Evolutionary conservation across 257 asterid species (phyloP).

Genomic region (Nemophila menziesii): DNA sequence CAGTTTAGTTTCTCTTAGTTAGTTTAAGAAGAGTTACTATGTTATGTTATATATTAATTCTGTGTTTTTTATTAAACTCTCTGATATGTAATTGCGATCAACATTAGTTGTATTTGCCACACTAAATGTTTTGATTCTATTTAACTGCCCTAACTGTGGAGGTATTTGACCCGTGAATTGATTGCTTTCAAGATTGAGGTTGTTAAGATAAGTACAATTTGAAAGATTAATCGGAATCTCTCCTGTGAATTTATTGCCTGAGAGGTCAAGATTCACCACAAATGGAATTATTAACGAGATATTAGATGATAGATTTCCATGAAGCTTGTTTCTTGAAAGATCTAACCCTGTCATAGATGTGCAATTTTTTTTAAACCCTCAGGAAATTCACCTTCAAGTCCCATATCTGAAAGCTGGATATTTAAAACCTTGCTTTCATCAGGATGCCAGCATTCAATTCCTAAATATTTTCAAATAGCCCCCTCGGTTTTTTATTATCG

Average conservation of each 20-base stretch:
- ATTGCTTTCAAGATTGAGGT: slow-evolving; percentile 46
- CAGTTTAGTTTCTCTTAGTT: too few species aligned
- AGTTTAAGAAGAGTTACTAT: too few species aligned
- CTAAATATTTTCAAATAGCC: slow-evolving; percentile 50
- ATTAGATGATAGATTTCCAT: slow-evolving; percentile 44
- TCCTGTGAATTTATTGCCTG: slow-evolving; percentile 61
- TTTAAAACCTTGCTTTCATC: slow-evolving; percentile 56
- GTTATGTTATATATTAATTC: too few species aligned
- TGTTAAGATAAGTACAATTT: slow-evolving; percentile 44
- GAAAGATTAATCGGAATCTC: slow-evolving; percentile 45
- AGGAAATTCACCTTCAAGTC: slow-evolving; percentile 74
- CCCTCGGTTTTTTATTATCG: slow-evolving; percentile 38
- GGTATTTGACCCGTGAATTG: slow-evolving; percentile 31
- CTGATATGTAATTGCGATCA: too few species aligned
- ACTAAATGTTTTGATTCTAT: slow-evolving; percentile 22
- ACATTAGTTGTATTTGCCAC: too few species aligned
- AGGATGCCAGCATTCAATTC: slow-evolving; percentile 73
- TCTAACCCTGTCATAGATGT: slow-evolving; percentile 62
- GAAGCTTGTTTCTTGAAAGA: slow-evolving; percentile 50
- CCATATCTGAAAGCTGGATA: slow-evolving; percentile 46
- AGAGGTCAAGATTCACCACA: slow-evolving; percentile 51
- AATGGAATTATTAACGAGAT: slow-evolving; percentile 29
- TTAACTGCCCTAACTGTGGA: slow-evolving; percentile 17
- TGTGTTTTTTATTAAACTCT: too few species aligned
- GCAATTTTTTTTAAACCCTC: slow-evolving; percentile 40